A percentile compares a stretch with the other conserved stretches of the same genome.
These are phyloP conservation scores for Boletus pseudo-olivaceus DNA, from an alignment of 768 basidiomycete genomes.

Conservation along the genomic window DNA sequence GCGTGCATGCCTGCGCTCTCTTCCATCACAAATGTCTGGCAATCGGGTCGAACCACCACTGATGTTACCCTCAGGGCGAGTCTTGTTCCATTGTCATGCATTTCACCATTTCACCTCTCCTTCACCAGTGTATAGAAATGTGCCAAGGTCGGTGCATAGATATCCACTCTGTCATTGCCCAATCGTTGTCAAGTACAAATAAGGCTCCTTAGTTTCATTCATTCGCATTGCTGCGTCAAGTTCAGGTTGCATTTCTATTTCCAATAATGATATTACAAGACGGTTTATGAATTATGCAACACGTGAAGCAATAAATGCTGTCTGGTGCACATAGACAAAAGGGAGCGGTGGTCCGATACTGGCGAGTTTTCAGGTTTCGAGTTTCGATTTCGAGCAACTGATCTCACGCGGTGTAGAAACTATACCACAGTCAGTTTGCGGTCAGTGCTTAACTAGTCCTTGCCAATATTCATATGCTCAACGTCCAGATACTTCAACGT, in stretches of 20 bases:
- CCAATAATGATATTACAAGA: neutral
- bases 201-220: conserved; percentile 8
- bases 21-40: conserved; percentile 82
- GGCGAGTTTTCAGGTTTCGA: neutral
- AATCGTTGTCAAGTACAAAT: conserved; percentile 48
- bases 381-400: neutral
- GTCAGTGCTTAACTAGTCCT: neutral
- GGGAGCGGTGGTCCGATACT: neutral
- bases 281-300: neutral
- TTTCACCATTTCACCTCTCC: neutral
- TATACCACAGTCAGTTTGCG: neutral
- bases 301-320: neutral
- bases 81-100: conserved; percentile 17
- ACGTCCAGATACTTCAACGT: neutral
- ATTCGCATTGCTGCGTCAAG: neutral
- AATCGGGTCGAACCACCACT: conserved; percentile 64
- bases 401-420: neutral
- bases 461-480: neutral
- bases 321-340: neutral
- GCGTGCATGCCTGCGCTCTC: conserved; percentile 87
- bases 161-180: conserved; percentile 71
- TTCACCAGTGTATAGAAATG: conserved; percentile 59
- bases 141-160: conserved; percentile 72
- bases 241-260: neutral
- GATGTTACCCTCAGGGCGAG: conserved; percentile 56